phyloP scores from a whole-genome alignment of 768 basidiomycete species.

The Exidia glandulosa region DNA sequence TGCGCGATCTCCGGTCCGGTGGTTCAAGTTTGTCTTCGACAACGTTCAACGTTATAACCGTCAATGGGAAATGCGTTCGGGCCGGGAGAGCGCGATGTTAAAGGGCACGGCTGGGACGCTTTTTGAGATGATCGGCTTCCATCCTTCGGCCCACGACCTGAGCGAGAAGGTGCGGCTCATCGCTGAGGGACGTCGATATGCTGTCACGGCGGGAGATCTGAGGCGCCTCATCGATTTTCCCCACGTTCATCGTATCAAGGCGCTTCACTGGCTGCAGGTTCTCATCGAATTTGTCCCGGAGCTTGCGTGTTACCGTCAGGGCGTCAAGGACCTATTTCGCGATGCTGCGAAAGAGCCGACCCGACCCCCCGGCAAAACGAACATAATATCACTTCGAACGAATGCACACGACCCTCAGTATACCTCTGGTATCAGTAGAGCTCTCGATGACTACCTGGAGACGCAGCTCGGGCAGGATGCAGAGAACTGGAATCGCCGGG shows the following conservation, averaged over 20 bases:
- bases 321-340: not conserved
- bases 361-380: no score
- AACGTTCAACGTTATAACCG: constrained; percentile 9
- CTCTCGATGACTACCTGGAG: no score
- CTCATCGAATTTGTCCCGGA: constrained; percentile 7
- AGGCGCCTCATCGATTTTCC: constrained; percentile 3
- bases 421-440: no score
- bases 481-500: no score
- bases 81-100: constrained; percentile 7
- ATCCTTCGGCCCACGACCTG: constrained; percentile 3
- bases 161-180: not conserved
- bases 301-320: not conserved
- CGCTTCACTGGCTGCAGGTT: constrained; percentile 3
- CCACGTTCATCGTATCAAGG: constrained; percentile 1
- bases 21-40: constrained; percentile 4
- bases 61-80: constrained; percentile 3
- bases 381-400: no score
- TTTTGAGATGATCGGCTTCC: constrained; percentile 5
- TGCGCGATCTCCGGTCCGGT: no score
- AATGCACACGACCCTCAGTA: no score
- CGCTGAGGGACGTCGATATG: no score
- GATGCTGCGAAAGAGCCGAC: no score
- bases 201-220: constrained; percentile 1
- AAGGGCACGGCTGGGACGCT: constrained; percentile 10
- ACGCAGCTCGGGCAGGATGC: no score